A percentile compares a stretch with the other conserved stretches of the same genome.
phyloP scores from a whole-genome alignment of 2,329 filamentous ascomycete species.

The Septoria petroselini region DNA sequence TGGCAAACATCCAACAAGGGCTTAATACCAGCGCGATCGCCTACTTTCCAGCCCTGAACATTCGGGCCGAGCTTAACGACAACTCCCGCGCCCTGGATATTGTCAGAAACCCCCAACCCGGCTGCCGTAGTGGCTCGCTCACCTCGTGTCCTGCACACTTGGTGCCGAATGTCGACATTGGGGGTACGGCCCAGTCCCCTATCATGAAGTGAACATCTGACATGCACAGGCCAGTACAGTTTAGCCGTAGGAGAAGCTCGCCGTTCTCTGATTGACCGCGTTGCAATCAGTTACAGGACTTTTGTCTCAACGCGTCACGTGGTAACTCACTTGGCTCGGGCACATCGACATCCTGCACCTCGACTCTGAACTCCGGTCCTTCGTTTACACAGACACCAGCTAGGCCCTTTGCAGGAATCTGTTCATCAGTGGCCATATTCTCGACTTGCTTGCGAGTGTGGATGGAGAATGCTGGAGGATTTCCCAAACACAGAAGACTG shows the following conservation, averaged over 20 bases:
- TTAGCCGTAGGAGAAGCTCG: slow-evolving; percentile 57
- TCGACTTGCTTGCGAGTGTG: not conserved
- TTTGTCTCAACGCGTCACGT: not conserved
- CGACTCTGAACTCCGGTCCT: slow-evolving; percentile 49
- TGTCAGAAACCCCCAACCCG: slow-evolving; percentile 31
- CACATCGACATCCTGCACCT: slow-evolving; percentile 50
- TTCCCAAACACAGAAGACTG: too few relatives aligned
- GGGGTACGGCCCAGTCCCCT: slow-evolving; percentile 50
- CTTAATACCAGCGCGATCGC: slow-evolving; percentile 52
- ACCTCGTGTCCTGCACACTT: slow-evolving; percentile 49
- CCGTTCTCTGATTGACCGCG: slow-evolving; percentile 35
- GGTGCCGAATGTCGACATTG: slow-evolving; percentile 44
- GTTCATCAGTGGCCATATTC: slow-evolving; percentile 8
- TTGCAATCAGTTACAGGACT: not conserved
- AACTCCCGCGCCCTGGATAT: slow-evolving; percentile 51
- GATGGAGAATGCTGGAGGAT: too few relatives aligned
- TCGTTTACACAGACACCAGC: slow-evolving; percentile 52
- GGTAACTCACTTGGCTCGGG: slow-evolving; percentile 45
- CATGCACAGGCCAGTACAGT: slow-evolving; percentile 57
- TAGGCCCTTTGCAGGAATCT: slow-evolving; percentile 49
- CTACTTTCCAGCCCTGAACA: slow-evolving; percentile 53
- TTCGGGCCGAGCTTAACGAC: slow-evolving; percentile 56
- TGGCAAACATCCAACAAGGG: slow-evolving; percentile 53
- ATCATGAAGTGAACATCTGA: slow-evolving; percentile 58
- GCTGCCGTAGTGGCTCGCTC: slow-evolving; percentile 38